phyloP scores from a whole-genome alignment of 345 rosid species.

The Eucalyptus victrix region DNA sequence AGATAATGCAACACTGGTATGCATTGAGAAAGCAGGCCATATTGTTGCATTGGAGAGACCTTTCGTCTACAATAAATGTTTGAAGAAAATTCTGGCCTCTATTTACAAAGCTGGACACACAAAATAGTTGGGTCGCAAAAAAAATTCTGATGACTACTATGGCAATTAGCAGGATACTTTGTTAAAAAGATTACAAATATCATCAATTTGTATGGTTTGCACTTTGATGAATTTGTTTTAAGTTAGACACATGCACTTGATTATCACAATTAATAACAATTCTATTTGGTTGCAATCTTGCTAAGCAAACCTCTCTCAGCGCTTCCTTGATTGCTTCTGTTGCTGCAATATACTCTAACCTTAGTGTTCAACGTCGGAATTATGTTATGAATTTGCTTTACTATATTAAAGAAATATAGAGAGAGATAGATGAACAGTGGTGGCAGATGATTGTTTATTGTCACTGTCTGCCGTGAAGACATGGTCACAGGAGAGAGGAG shows the following conservation, averaged over 20 bases:
- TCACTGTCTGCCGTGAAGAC: too few relatives aligned
- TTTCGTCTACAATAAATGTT: background rate
- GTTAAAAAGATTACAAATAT: too few relatives aligned
- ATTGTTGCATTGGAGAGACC: conserved; percentile 2
- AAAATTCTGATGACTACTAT: background rate
- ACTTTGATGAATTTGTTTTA: too few relatives aligned
- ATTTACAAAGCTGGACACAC: background rate
- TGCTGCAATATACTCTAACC: too few relatives aligned
- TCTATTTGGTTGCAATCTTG: too few relatives aligned
- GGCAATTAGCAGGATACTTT: background rate
- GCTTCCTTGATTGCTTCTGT: too few relatives aligned
- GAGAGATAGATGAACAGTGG: background rate
- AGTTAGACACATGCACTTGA: too few relatives aligned
- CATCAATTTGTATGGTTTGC: too few relatives aligned
- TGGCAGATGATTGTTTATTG: too few relatives aligned
- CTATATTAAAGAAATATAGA: background rate
- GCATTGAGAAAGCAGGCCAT: conserved; percentile 13
- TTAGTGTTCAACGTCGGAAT: background rate
- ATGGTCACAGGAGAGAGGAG: too few relatives aligned
- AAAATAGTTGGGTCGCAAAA: background rate
- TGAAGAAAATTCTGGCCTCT: conserved; percentile 6
- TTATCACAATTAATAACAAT: too few relatives aligned
- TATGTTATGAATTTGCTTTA: background rate
- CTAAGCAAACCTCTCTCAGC: too few relatives aligned
- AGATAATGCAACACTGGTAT: background rate